Percentiles rank a stretch among this genome's conserved stretches.
Conservation (phyloP, 2,329 filamentous ascomycete genomes). For the Chaetomiaceae sp. region DNA sequence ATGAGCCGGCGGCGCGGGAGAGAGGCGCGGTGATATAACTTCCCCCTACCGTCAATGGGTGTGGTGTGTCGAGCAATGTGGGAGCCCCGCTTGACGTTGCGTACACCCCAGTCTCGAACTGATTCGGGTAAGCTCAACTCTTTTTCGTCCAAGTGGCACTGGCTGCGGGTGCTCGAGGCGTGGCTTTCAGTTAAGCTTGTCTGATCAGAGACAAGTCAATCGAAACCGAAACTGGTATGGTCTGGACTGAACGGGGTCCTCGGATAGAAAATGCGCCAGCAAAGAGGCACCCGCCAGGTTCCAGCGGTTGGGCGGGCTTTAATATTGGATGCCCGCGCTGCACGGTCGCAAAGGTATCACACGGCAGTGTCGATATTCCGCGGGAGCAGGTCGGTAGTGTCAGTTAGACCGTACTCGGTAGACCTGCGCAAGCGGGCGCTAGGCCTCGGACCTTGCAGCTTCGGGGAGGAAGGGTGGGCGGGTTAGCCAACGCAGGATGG, state of each 20-base stretch:
- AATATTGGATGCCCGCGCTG: slow-evolving; percentile 52
- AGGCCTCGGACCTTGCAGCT: slow-evolving; percentile 16
- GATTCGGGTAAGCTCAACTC: not conserved
- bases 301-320: slow-evolving; percentile 44
- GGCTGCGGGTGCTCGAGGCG: not conserved
- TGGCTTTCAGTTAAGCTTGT: not conserved
- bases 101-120: too few species aligned
- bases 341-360: slow-evolving; percentile 31
- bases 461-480: not conserved
- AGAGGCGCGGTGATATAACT: slow-evolving; percentile 17
- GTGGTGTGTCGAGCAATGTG: not conserved
- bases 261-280: slow-evolving; percentile 16
- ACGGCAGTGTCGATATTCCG: slow-evolving; percentile 17
- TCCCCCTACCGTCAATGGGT: not conserved
- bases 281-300: slow-evolving; percentile 13
- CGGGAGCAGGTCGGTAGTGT: slow-evolving; percentile 4
- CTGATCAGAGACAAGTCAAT: not conserved
- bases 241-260: not conserved
- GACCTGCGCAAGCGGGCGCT: slow-evolving; percentile 23
- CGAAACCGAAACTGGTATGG: not conserved
- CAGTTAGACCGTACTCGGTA: slow-evolving; percentile 15
- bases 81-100: not conserved
- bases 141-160: not conserved
- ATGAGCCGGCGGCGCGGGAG: slow-evolving; percentile 11
- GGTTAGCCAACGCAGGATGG: not conserved